phyloP scores from a whole-genome alignment of 73 alveolate genomes.

The Paramecium primaurelia region DNA sequence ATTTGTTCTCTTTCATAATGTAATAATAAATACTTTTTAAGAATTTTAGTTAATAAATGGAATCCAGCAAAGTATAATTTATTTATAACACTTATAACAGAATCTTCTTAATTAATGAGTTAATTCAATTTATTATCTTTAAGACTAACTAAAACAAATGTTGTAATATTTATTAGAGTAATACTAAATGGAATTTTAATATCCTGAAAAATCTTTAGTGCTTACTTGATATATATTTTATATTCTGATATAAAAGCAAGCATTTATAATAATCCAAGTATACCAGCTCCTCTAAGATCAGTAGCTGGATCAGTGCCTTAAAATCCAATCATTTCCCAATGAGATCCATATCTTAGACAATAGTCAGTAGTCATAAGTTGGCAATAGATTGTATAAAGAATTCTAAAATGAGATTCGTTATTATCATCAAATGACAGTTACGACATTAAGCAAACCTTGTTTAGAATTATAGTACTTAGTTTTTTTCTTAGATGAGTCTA shows the following conservation, averaged over 20 bases:
- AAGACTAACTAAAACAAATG: slow-evolving; percentile 23
- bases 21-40: background rate
- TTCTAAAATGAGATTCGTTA: slow-evolving; percentile 25
- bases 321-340: slow-evolving; percentile 82
- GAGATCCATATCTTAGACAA: slow-evolving; percentile 58
- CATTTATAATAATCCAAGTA: slow-evolving; percentile 71
- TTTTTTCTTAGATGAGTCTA: slow-evolving; percentile 19
- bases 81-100: slow-evolving; percentile 57
- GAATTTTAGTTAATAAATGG: background rate
- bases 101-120: slow-evolving; percentile 46
- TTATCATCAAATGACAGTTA: slow-evolving; percentile 43
- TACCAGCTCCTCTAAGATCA: slow-evolving; percentile 87
- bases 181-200: slow-evolving; percentile 33
- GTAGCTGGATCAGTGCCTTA: slow-evolving; percentile 81
- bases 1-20: background rate
- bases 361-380: slow-evolving; percentile 42
- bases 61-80: slow-evolving; percentile 56
- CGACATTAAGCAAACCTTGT: background rate
- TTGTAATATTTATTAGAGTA: slow-evolving; percentile 50
- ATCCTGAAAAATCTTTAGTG: background rate
- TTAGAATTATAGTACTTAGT: background rate
- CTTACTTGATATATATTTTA: slow-evolving; percentile 24
- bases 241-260: slow-evolving; percentile 65
- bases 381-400: slow-evolving; percentile 47
- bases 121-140: slow-evolving; percentile 54